Percentiles rank a stretch among this genome's conserved stretches.
phyloP scores from a whole-genome alignment of 768 basidiomycete species.

The Lactifluus subvellereus region DNA sequence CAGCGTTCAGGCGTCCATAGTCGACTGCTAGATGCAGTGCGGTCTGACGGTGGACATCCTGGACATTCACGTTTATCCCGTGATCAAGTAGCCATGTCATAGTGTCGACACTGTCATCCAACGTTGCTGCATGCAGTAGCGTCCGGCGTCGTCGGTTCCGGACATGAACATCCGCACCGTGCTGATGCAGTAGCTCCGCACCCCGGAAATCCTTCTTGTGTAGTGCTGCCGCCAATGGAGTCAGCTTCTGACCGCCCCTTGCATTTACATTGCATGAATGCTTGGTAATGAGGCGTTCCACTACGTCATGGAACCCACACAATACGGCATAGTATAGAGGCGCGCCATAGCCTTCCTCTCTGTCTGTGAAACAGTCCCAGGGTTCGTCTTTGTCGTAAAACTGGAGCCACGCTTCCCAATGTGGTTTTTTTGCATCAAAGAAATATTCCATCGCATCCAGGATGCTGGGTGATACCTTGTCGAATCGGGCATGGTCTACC shows the following conservation, averaged over 20 bases:
- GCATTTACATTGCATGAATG: not conserved
- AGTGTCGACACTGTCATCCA: no score
- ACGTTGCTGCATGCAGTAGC: no score
- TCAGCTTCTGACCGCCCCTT: not conserved
- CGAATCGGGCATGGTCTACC: not conserved
- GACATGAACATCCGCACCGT: not conserved
- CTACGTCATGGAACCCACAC: not conserved
- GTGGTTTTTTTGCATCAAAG: not conserved
- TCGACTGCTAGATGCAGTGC: no score
- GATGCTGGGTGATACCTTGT: not conserved
- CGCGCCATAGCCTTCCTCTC: no score
- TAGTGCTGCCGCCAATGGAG: not conserved
- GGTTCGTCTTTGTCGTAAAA: not conserved
- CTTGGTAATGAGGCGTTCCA: not conserved
- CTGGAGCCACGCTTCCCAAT: not conserved
- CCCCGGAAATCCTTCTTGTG: not conserved
- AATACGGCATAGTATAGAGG: constrained; percentile 4
- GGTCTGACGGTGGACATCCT: no score
- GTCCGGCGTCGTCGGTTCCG: not conserved
- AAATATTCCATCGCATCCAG: not conserved
- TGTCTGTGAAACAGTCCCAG: not conserved
- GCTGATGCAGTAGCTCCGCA: not conserved
- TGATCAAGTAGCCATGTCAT: no score
- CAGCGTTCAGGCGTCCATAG: no score
- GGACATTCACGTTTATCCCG: no score